Conservation (phyloP, 495 filamentous ascomycete species). For the Trichoderma gamsii region DNA sequence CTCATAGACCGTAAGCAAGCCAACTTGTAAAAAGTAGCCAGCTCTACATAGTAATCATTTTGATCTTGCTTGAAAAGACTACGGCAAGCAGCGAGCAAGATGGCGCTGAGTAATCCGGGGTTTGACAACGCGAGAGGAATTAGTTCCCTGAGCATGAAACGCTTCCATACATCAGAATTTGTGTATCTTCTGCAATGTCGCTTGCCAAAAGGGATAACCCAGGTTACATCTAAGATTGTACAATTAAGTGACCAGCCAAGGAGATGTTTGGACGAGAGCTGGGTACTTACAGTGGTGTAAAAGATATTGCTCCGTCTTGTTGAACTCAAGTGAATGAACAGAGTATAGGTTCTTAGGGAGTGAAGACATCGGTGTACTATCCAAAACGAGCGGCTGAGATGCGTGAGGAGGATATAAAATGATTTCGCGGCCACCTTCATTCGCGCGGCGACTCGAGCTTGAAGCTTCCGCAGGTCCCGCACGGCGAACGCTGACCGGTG, state of each 20-base stretch:
- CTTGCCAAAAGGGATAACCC: background rate
- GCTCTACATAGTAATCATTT: background rate
- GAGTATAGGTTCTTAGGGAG: background rate
- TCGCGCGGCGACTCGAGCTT: background rate
- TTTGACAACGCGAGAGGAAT: background rate
- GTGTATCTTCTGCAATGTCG: background rate
- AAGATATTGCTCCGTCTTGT: background rate
- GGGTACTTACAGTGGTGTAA: slow-evolving; percentile 1
- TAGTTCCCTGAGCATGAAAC: background rate
- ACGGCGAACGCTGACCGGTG: background rate
- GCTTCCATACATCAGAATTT: background rate
- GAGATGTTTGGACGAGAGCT: background rate
- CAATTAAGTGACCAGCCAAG: background rate
- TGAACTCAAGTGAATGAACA: background rate
- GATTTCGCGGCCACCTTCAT: background rate
- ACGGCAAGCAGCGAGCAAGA: background rate
- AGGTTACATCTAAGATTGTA: background rate
- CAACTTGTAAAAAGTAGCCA: background rate
- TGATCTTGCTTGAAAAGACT: background rate
- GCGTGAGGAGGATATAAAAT: background rate
- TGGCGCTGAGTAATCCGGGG: background rate
- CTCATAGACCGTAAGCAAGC: slow-evolving; percentile 7
- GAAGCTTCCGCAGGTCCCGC: background rate
- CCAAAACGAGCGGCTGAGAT: background rate
- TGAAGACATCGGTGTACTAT: background rate